Base-by-base conservation (phyloP, 768 basidiomycete genomes). In the Pisolithus orientalis region DNA sequence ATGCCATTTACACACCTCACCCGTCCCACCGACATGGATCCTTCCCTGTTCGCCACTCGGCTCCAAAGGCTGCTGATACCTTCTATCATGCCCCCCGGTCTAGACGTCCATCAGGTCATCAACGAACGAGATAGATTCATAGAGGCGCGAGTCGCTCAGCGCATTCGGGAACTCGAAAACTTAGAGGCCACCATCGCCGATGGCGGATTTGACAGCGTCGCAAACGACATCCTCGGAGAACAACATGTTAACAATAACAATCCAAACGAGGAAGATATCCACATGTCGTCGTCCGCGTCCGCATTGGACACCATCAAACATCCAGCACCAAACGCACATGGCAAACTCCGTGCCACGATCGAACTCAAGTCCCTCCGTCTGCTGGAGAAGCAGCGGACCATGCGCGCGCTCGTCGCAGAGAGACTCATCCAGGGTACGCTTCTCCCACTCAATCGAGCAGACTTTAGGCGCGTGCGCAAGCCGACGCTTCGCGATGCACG, bases 91-190 rank as follows among this genome's bases (percentile, higher is more conserved):
- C 95, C 96, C 0, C 72, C 78, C 9, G 95, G 95, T 14, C 81
- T 99, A 29, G 96, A 99, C 66, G 90, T 94, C 4, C 87, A 94
- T 59, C 82, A 91, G 57, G 79, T 97, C 54, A 77, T 94, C 62
- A 87, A 90, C 57, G 96, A 99, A 70, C 83, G 95, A 6, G 91
- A 95, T 58, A 80, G 90, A 9, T 94, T 83, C 67, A 83, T 98
- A 51, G 90, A 96, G 61, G 87, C 89, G 4, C 83, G 95, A 21
- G 82, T 97, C 47, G 79, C 84, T 39, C 91, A 96, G 69, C 83
- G 96, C 34, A 85, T 95, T 49, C 79, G 80, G 16, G 96, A 99
- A 65, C 82, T 99, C 21, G 86, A 90, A 63, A 70, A 72, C 39
- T 65, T 96, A 61, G 83, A 90, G 2, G 78, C 90, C 16, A 91